Evolutionary conservation across 352 stramenopile genomes (phyloP).

Genomic region (Pythium plurisporium): DNA sequence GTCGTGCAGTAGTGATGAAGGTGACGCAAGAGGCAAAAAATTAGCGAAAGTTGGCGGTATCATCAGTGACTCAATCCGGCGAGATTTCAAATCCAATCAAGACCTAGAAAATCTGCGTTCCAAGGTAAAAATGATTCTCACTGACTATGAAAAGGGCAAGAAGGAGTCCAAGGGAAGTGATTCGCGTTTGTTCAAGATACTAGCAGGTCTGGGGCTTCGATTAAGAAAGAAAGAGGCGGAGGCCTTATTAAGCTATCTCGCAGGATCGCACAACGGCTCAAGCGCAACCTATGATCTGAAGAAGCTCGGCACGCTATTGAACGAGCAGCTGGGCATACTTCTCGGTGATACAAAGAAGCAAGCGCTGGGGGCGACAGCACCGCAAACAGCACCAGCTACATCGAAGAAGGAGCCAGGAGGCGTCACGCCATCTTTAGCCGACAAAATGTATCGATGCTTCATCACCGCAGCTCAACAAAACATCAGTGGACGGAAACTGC

Average conservation of each 20-base stretch:
- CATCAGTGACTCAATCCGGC: constrained; percentile 35
- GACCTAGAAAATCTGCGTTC: constrained; percentile 35
- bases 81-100: constrained; percentile 26
- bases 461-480: constrained; percentile 63
- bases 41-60: constrained; percentile 23
- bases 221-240: constrained; percentile 46
- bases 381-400: neutral
- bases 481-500: constrained; percentile 61
- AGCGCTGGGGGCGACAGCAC: neutral
- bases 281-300: constrained; percentile 30
- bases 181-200: constrained; percentile 53
- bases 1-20: constrained; percentile 46
- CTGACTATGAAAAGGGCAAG: constrained; percentile 22
- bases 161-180: constrained; percentile 38
- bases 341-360: constrained; percentile 14
- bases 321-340: constrained; percentile 13
- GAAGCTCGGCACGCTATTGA: constrained; percentile 3
- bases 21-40: constrained; percentile 23
- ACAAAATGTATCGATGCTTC: constrained; percentile 70
- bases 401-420: neutral
- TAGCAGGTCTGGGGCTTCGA: constrained; percentile 40
- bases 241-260: constrained; percentile 40
- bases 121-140: constrained; percentile 14
- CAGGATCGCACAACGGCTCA: constrained; percentile 17
- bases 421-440: constrained; percentile 29